Evolutionary conservation across 2,329 filamentous ascomycete genomes (phyloP).

Genomic region (Phyllosticta citriasiana): DNA sequence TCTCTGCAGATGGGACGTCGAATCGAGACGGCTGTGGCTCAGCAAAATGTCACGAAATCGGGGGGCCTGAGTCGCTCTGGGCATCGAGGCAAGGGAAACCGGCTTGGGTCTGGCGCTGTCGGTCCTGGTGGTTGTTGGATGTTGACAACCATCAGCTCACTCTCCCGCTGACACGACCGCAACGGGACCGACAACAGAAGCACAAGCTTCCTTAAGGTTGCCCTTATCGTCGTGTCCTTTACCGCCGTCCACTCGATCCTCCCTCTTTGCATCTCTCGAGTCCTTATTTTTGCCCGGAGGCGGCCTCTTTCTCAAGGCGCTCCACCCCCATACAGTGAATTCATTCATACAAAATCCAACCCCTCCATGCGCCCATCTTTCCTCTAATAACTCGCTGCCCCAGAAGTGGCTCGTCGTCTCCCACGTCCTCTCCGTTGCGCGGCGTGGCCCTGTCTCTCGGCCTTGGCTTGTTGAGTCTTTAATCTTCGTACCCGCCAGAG

Average conservation of each 20-base stretch:
- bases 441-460: background rate
- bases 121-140: background rate
- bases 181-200: background rate
- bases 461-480: background rate
- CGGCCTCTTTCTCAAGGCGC: background rate
- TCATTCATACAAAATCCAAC: background rate
- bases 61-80: background rate
- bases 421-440: background rate
- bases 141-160: background rate
- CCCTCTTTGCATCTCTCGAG: background rate
- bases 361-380: background rate
- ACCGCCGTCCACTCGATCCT: background rate
- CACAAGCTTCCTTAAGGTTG: too few relatives aligned
- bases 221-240: background rate
- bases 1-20: background rate
- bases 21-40: background rate
- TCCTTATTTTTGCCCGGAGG: background rate
- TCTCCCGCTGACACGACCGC: background rate
- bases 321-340: background rate
- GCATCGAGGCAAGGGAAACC: background rate
- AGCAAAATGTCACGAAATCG: background rate
- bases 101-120: background rate
- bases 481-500: background rate
- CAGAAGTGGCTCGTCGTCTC: background rate
- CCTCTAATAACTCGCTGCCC: background rate